These are phyloP conservation scores for Fusarium protoensiforme DNA, from an alignment of 2,329 filamentous ascomycete genomes.

Conservation along the genomic window DNA sequence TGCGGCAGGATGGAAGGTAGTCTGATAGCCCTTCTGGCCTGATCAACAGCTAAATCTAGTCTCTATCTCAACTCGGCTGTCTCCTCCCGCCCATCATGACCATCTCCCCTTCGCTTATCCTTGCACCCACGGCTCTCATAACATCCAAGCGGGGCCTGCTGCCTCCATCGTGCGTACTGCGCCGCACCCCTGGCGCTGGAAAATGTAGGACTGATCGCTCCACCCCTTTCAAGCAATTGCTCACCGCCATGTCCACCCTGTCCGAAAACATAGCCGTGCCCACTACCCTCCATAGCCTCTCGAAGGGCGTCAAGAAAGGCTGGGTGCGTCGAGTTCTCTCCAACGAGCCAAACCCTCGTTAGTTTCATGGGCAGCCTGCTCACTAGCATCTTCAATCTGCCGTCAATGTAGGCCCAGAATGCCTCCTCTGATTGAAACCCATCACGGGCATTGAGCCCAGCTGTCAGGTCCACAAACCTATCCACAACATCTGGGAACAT, in stretches of 20 bases:
- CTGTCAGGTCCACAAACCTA: neutral
- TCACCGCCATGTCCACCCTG: neutral
- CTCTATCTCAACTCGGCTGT: neutral
- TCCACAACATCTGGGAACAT: neutral
- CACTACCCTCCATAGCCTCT: neutral
- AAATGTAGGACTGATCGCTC: neutral
- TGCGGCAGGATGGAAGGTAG: no score
- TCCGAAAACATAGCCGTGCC: no score
- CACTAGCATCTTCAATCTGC: neutral
- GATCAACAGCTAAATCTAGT: no score
- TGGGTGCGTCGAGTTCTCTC: conserved; percentile 14
- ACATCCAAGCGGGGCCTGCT: neutral
- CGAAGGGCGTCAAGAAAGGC: neutral
- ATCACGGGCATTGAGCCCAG: neutral
- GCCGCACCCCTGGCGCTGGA: neutral
- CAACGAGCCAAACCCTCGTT: neutral
- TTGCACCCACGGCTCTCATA: neutral
- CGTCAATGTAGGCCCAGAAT: neutral
- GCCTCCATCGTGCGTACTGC: neutral
- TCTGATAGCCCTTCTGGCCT: no score
- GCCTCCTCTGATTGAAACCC: neutral
- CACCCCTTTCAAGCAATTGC: neutral
- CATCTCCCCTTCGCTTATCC: neutral
- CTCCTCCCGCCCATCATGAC: neutral
- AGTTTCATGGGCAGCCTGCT: neutral